A percentile compares a stretch with the other conserved stretches of the same genome.
Conservation (phyloP, 371 early-diverging fungal species). For the Conidiobolus incongruus region DNA sequence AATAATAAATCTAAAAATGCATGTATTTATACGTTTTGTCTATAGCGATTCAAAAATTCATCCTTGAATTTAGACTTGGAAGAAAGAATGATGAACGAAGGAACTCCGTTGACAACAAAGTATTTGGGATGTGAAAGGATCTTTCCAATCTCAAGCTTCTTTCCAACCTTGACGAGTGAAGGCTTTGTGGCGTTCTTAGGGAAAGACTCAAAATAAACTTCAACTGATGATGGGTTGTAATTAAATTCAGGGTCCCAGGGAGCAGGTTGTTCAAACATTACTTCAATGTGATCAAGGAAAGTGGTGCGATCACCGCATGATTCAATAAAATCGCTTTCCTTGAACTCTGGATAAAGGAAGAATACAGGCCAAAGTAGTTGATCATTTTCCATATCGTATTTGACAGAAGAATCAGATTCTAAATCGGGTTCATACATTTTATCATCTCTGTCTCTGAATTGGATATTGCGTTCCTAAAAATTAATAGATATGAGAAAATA, state of each 20-base stretch:
- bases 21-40: conserved; percentile 8
- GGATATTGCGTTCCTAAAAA: conserved; percentile 2
- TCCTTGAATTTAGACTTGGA: conserved; percentile 26
- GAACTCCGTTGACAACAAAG: conserved; percentile 36
- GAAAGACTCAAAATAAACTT: conserved; percentile 48
- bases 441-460: neutral
- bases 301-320: conserved; percentile 61
- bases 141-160: conserved; percentile 20
- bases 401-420: conserved; percentile 14
- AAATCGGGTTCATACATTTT: conserved; percentile 5
- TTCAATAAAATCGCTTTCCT: conserved; percentile 76
- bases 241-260: conserved; percentile 47
- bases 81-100: conserved; percentile 41
- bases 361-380: conserved; percentile 67
- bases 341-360: conserved; percentile 85
- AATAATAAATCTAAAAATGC: too few species aligned
- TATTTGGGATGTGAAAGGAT: conserved; percentile 30
- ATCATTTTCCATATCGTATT: conserved; percentile 29
- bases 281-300: conserved; percentile 59
- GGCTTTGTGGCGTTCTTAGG: conserved; percentile 24
- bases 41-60: conserved; percentile 31
- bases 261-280: conserved; percentile 61
- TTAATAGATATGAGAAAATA: too few species aligned
- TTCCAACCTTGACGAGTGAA: conserved; percentile 43
- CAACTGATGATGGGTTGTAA: conserved; percentile 43